Base-by-base conservation (phyloP, 2,329 filamentous ascomycete species). In the Epichloe aotearoae region DNA sequence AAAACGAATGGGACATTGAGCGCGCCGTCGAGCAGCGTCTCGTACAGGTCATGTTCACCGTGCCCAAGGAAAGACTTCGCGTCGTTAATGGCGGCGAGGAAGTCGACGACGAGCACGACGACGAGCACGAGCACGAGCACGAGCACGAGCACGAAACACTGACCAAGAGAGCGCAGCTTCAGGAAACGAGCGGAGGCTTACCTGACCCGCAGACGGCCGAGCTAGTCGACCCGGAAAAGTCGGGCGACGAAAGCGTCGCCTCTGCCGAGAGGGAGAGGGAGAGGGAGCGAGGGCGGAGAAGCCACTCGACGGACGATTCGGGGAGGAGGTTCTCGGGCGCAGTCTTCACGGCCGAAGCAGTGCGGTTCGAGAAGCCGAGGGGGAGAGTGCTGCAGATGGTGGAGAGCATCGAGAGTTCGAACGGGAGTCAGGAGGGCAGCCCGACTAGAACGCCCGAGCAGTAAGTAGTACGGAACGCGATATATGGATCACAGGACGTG, bases 31-130 rank as follows among this genome's bases (percentile, higher is more conserved):
- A 88, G 67, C 77, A 77, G 52, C 70, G 84, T 20, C 72, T 86
- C 8, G 85, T 90, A 54, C 86, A 90, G 65, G 79, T 88, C 61
- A 93, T 95, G 79, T 97, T 95, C 66, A 96, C 91, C 0, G 88
- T 96, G 53, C 91, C 93, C 2, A 88, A 84, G 64, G 85, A 91
- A 66, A 80, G 82, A 58, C 68, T 97, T 55, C 73, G 91, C 26
- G 89, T 97, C n/a, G 91, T 96, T 19, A 97, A 97, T 64, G 83
- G 79, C 47, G 84, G 84, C 37, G 64, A 64, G n/a, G 56, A 59
- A n/a, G 61, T 62, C 17, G 59, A 58, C 12, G 61, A 62, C 20
- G 61, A 59, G 40, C 40, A 23, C 41, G 6, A 20, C 2, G 5
- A 23, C 1, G 6, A 4, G 33, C 12, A 23, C 12, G 60, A 59